phyloP scores from a whole-genome alignment of 2,329 filamentous ascomycete genomes.

The Aspergillus vadensis region DNA sequence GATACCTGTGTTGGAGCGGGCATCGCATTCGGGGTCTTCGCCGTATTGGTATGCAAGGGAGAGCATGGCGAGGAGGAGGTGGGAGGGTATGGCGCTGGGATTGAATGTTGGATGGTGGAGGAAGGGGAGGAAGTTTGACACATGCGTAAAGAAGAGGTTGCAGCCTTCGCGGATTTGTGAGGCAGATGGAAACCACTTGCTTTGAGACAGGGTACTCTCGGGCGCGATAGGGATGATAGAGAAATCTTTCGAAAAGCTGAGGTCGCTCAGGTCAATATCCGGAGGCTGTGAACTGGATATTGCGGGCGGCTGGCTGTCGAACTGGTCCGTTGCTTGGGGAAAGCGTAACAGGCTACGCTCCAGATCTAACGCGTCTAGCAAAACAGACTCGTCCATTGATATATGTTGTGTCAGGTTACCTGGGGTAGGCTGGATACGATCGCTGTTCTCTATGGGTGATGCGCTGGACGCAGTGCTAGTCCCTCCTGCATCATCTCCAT shows the following conservation, averaged over 20 bases:
- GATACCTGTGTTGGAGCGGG: slow-evolving; percentile 28
- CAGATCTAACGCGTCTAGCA: slow-evolving; percentile 16
- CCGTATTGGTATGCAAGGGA: slow-evolving; percentile 45
- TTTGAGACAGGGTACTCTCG: slow-evolving; percentile 11
- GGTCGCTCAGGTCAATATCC: slow-evolving; percentile 1
- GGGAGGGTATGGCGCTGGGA: slow-evolving; percentile 19
- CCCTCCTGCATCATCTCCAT: too few species aligned
- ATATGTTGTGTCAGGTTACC: background rate
- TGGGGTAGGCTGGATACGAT: background rate
- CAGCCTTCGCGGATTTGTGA: slow-evolving; percentile 36
- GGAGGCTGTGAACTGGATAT: background rate
- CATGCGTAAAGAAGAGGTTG: slow-evolving; percentile 40
- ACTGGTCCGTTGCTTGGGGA: slow-evolving; percentile 12
- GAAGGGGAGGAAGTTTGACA: slow-evolving; percentile 44
- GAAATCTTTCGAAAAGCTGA: slow-evolving; percentile 4
- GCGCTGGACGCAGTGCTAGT: too few species aligned
- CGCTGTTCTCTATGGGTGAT: slow-evolving; percentile 10
- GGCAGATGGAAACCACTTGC: slow-evolving; percentile 36
- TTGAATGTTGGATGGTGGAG: slow-evolving; percentile 43
- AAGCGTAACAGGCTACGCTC: slow-evolving; percentile 20
- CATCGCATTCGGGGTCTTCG: slow-evolving; percentile 36
- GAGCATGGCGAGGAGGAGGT: slow-evolving; percentile 41
- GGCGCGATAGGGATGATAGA: slow-evolving; percentile 5
- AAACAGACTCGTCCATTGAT: background rate
- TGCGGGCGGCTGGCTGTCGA: slow-evolving; percentile 4